Evolutionary conservation across 352 stramenopile genomes (phyloP).

Genomic region (Phytophthora multivora): DNA sequence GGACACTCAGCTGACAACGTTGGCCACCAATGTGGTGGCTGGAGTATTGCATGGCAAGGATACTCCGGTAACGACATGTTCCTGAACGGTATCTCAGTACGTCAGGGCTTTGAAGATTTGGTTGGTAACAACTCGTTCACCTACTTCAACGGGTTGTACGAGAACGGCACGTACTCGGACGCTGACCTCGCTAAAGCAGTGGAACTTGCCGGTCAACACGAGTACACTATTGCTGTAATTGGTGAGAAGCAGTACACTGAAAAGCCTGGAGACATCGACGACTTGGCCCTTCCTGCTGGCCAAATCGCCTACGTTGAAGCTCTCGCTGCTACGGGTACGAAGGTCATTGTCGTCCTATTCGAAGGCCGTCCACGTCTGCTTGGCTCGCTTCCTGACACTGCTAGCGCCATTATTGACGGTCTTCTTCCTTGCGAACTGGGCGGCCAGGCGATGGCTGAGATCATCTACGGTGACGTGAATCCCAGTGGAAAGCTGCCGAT

Average conservation of each 20-base stretch:
- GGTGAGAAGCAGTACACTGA: constrained; percentile 81
- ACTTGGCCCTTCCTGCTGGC: constrained; percentile 60
- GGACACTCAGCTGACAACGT: constrained; percentile 64
- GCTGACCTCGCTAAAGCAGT: constrained; percentile 58
- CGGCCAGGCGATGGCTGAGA: constrained; percentile 82
- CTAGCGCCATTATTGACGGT: constrained; percentile 71
- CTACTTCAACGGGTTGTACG: constrained; percentile 60
- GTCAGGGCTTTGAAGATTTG: constrained; percentile 47
- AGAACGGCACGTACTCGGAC: constrained; percentile 48
- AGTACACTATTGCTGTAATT: constrained; percentile 73
- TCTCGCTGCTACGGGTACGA: constrained; percentile 65
- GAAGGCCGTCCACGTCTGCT: constrained; percentile 83
- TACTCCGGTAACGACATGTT: constrained; percentile 62
- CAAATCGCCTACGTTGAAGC: constrained; percentile 78
- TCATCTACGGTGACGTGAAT: constrained; percentile 79
- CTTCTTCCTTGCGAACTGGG: constrained; percentile 76
- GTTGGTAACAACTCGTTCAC: constrained; percentile 28
- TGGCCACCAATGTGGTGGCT: constrained; percentile 69
- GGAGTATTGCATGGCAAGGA: constrained; percentile 85
- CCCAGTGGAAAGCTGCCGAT: constrained; percentile 80
- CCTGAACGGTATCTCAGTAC: constrained; percentile 56
- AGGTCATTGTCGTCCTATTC: constrained; percentile 82
- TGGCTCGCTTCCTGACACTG: constrained; percentile 44
- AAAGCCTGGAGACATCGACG: constrained; percentile 83
- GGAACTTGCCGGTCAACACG: constrained; percentile 39